Conservation (phyloP, 495 filamentous ascomycete genomes). For the Trichoderma gamsii region DNA sequence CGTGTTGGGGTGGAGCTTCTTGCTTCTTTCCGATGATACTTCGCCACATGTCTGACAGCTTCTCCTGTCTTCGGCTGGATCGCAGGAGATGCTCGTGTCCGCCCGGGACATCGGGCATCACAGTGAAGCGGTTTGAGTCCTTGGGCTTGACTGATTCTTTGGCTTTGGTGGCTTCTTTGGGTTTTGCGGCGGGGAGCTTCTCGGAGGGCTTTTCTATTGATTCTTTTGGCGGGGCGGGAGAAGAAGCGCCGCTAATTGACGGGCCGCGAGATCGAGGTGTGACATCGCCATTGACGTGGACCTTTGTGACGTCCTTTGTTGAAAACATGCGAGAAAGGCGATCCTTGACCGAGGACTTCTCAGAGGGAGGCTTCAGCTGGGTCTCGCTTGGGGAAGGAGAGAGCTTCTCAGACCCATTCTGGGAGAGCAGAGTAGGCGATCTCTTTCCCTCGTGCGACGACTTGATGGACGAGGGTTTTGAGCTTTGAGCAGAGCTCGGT, state of each 20-base stretch:
- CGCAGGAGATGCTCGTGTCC: conserved; percentile 83
- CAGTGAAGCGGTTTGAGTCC: conserved; percentile 38
- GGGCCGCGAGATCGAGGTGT: conserved; percentile 19
- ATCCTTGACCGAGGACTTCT: conserved; percentile 44
- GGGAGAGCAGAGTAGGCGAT: conserved; percentile 10
- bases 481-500: conserved; percentile 12
- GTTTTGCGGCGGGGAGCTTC: conserved; percentile 29
- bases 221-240: conserved; percentile 24
- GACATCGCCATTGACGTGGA: conserved; percentile 20
- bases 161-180: conserved; percentile 20
- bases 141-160: conserved; percentile 25
- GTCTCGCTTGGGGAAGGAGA: conserved; percentile 21
- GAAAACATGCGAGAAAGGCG: conserved; percentile 47
- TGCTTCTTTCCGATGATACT: conserved; percentile 75
- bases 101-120: conserved; percentile 41
- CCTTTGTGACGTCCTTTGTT: conserved; percentile 35
- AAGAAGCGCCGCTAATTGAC: conserved; percentile 22
- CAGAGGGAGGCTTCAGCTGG: conserved; percentile 30
- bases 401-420: conserved; percentile 1
- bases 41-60: conserved; percentile 85
- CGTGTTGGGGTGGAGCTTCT: conserved; percentile 61
- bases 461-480: conserved; percentile 17
- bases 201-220: conserved; percentile 18
- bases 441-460: conserved; percentile 17
- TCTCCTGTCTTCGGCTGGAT: conserved; percentile 85